Evolutionary conservation across 306 rosid genomes (phyloP), one percentile per base, ranked within the genome.

Genomic region (Quercus robur): DNA sequence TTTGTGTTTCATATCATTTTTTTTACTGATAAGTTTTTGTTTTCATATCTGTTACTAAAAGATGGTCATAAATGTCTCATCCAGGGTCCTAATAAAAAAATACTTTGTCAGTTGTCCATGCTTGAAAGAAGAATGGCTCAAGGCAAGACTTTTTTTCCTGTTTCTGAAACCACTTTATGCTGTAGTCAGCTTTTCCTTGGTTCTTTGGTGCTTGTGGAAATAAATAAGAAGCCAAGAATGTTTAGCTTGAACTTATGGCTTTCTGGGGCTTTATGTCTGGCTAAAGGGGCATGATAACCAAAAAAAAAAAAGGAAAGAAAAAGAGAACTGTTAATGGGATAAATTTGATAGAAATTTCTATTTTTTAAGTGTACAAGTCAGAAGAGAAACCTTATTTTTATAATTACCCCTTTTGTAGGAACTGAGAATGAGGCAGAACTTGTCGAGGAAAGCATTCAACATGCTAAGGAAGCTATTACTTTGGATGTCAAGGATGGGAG

Each of bases 401-500:
- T 75, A 78, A 58, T 74, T 55, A 63, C 61, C 71, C 51, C 51
- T 38, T 75, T 56, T 80, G n/a, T 80, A 93, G 99, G 97, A 84
- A 76, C 85, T 13, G 94, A 93, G 86, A 93, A 90, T 86, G 88
- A 89, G 84, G 89, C 89, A 67, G 94, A 95, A 78, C 92, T 95
- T 85, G 91, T 95, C 51, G 96, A 95, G 75, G 96, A 93, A 88
- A 95, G 99, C 94, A 93, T 95, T 87, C 89, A 86, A 72, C 98
- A 91, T 81, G 99, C 97, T 64, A 95, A 81, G 85, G 94, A 93
- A 75, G 98, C 98, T 70, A 87, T 95, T 86, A 78, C 92, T 77
- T 90, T 95, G 89, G 98, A 95, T 83, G 98, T 95, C 81, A 91
- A 88, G 86, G 98, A 93, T 88, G 99, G 96, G 71, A 87, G 88